These are phyloP conservation scores for Saccharomycopsis hybrid DNA, from an alignment of 1,139 yeast genomes.

Conservation along the genomic window DNA sequence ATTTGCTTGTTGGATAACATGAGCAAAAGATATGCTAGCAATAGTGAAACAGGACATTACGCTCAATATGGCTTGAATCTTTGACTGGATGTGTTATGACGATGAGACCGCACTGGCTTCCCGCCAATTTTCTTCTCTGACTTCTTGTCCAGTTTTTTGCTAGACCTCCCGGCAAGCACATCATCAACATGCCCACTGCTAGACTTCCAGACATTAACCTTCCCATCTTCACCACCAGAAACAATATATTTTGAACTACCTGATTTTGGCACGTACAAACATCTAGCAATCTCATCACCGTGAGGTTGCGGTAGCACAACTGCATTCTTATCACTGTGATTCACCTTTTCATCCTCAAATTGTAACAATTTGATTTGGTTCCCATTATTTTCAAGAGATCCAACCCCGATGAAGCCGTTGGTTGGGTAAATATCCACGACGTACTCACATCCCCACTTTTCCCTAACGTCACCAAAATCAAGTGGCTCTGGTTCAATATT, in stretches of 20 bases:
- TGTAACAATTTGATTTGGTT: constrained; percentile 45
- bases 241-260: constrained; percentile 37
- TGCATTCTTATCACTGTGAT: constrained; percentile 23
- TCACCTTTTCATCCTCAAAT: constrained; percentile 47
- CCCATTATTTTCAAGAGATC: constrained; percentile 50
- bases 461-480: constrained; percentile 76
- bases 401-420: constrained; percentile 27
- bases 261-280: constrained; percentile 38
- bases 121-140: too few relatives aligned
- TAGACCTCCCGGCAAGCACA: too few relatives aligned
- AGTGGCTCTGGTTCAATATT: constrained; percentile 50
- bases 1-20: too few relatives aligned
- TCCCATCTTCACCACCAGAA: constrained; percentile 90
- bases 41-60: too few relatives aligned
- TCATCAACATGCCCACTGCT: too few relatives aligned
- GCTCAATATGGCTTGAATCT: too few relatives aligned
- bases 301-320: constrained; percentile 58
- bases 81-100: too few relatives aligned
- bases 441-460: constrained; percentile 75
- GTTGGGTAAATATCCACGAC: constrained; percentile 61
- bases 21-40: too few relatives aligned
- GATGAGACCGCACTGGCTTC: too few relatives aligned
- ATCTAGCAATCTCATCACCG: constrained; percentile 82
- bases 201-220: constrained; percentile 57
- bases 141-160: too few relatives aligned